phyloP scores from a whole-genome alignment of 2,329 filamentous ascomycete species.

The Dactylellina haptotyla region DNA sequence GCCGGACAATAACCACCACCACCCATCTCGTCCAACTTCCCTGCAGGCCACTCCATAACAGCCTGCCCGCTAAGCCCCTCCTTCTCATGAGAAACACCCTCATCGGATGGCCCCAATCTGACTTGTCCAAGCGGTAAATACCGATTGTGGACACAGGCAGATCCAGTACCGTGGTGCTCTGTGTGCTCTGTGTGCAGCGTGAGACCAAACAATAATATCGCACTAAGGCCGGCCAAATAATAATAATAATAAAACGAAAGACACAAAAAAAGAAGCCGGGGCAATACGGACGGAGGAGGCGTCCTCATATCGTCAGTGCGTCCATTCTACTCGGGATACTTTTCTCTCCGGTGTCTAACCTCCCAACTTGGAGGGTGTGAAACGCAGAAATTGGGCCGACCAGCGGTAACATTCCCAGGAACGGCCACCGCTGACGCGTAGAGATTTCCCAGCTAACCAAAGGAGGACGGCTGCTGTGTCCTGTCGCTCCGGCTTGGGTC shows the following conservation, averaged over 20 bases:
- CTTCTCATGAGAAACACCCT: too few species aligned
- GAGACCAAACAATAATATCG: not conserved
- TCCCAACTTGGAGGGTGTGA: too few species aligned
- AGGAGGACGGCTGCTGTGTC: constrained; percentile 9
- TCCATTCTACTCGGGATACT: too few species aligned
- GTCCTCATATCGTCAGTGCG: too few species aligned
- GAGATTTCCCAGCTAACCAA: constrained; percentile 26
- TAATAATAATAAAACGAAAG: too few species aligned
- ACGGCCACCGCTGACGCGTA: constrained; percentile 51
- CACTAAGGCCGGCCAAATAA: too few species aligned
- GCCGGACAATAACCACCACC: constrained; percentile 17
- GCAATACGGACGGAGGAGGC: too few species aligned
- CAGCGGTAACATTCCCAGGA: constrained; percentile 51
- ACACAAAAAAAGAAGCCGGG: too few species aligned
- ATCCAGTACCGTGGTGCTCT: constrained; percentile 49
- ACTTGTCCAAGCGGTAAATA: constrained; percentile 31
- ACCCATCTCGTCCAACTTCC: too few species aligned
- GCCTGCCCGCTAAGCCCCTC: not conserved
- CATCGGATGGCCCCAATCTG: not conserved
- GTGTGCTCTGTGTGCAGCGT: not conserved
- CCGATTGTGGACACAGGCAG: constrained; percentile 26
- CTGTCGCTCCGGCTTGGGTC: not conserved
- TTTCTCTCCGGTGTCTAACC: too few species aligned
- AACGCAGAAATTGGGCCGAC: constrained; percentile 16
- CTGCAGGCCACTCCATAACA: not conserved